Percentiles rank a stretch among this genome's conserved stretches.
Evolutionary conservation across 2,329 filamentous ascomycete genomes (phyloP).

Genomic region (Penicillium sp.): DNA sequence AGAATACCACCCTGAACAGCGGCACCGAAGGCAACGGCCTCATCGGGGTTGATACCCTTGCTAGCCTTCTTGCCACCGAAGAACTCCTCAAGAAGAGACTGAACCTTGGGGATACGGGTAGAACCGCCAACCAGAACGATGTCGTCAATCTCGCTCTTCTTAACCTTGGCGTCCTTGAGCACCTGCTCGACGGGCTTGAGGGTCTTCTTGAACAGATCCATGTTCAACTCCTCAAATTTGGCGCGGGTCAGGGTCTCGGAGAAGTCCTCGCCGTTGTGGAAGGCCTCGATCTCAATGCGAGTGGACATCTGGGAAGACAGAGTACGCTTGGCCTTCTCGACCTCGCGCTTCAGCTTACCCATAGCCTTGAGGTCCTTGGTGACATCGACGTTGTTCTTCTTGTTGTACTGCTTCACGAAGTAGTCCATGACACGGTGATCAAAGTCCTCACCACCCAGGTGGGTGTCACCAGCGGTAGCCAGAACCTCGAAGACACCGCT

Average conservation of each 20-base stretch:
- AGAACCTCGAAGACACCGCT: constrained; percentile 92
- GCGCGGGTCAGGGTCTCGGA: constrained; percentile 96
- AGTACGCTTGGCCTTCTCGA: constrained; percentile 98
- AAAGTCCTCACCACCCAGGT: constrained; percentile 98
- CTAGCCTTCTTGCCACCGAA: constrained; percentile 94
- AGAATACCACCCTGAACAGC: constrained; percentile 96
- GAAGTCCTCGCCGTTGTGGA: constrained; percentile 96
- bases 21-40: constrained; percentile 96
- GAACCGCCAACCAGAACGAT: constrained; percentile 98
- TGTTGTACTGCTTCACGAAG: constrained; percentile 98
- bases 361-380: constrained; percentile 95
- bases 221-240: constrained; percentile 99
- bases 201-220: constrained; percentile 98
- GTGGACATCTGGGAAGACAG: constrained; percentile 92
- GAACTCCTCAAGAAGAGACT: constrained; percentile 90
- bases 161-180: constrained; percentile 94
- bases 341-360: constrained; percentile 99
- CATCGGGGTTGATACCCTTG: constrained; percentile 99
- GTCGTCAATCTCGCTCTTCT: constrained; percentile 92
- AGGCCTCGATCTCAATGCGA: constrained; percentile 93
- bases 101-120: constrained; percentile 98
- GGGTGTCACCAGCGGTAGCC: constrained; percentile 93
- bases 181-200: constrained; percentile 98
- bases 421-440: constrained; percentile 96
- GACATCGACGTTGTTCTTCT: constrained; percentile 91